Evolutionary conservation across 345 rosid species (phyloP).

Genomic region (Citrus sinensis): DNA sequence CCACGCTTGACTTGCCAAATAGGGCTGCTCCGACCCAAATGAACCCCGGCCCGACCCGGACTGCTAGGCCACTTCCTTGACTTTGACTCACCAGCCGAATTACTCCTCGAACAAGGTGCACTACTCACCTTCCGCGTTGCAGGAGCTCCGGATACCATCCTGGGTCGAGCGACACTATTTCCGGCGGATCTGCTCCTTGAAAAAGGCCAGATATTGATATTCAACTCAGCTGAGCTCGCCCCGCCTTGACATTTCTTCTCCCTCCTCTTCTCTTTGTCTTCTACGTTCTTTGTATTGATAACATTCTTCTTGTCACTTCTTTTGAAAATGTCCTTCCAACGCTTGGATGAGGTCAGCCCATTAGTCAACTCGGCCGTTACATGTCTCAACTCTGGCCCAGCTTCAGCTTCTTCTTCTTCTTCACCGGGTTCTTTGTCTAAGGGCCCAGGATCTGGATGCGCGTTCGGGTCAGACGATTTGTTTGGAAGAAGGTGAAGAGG

Average conservation of each 20-base stretch:
- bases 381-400: conserved; percentile 9
- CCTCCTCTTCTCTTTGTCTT: conserved; percentile 34
- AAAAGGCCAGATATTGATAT: conserved; percentile 82
- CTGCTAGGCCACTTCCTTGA: conserved; percentile 63
- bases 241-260: conserved; percentile 28
- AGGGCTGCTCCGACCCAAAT: conserved; percentile 68
- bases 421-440: neutral
- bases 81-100: conserved; percentile 61
- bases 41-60: conserved; percentile 66
- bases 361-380: conserved; percentile 7
- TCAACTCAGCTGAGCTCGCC: conserved; percentile 45
- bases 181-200: conserved; percentile 85
- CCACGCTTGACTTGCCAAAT: conserved; percentile 70
- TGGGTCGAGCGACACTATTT: conserved; percentile 50
- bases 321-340: conserved; percentile 69
- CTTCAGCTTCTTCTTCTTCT: conserved; percentile 9
- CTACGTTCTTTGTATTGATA: conserved; percentile 15
- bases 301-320: conserved; percentile 40
- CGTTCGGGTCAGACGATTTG: conserved; percentile 9
- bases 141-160: conserved; percentile 38
- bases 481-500: conserved; percentile 49
- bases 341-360: conserved; percentile 43
- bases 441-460: conserved; percentile 18
- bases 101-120: conserved; percentile 82
- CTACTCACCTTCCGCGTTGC: conserved; percentile 62